These are phyloP conservation scores for Lophium mytilinum DNA, from an alignment of 495 filamentous ascomycete species.

Conservation along the genomic window DNA sequence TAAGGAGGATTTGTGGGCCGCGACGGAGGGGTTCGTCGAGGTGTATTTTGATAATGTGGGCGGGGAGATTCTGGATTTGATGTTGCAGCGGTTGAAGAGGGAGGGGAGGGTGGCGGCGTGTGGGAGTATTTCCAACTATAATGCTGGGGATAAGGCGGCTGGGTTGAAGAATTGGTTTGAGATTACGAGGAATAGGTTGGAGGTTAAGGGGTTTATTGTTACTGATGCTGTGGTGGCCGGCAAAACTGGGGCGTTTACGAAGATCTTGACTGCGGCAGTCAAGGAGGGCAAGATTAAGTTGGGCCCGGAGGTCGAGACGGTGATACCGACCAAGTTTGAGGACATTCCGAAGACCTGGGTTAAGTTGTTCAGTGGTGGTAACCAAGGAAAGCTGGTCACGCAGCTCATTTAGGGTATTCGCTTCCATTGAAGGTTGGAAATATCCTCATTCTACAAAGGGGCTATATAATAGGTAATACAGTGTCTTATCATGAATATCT, in stretches of 20 bases:
- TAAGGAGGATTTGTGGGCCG: slow-evolving; percentile 46
- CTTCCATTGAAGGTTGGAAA: not conserved
- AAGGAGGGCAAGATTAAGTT: slow-evolving; percentile 37
- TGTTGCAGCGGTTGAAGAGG: slow-evolving; percentile 46
- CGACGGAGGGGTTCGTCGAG: slow-evolving; percentile 56
- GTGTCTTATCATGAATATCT: no score
- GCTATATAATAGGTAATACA: no score
- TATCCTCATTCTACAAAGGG: not conserved
- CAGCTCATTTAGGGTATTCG: slow-evolving; percentile 7
- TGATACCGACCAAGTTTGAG: slow-evolving; percentile 34
- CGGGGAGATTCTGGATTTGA: slow-evolving; percentile 55
- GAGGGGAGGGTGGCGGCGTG: slow-evolving; percentile 55
- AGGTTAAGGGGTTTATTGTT: slow-evolving; percentile 57
- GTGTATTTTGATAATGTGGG: slow-evolving; percentile 70
- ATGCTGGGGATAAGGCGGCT: slow-evolving; percentile 27
- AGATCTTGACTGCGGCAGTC: slow-evolving; percentile 39
- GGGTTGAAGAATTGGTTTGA: slow-evolving; percentile 46
- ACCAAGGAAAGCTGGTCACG: slow-evolving; percentile 34
- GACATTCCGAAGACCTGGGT: slow-evolving; percentile 36
- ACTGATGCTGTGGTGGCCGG: slow-evolving; percentile 35
- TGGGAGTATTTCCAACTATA: slow-evolving; percentile 47
- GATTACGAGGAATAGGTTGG: slow-evolving; percentile 42
- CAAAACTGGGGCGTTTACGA: slow-evolving; percentile 22
- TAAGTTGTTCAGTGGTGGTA: slow-evolving; percentile 30
- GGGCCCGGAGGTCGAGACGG: slow-evolving; percentile 26